Evolutionary conservation across 2,329 filamentous ascomycete genomes (phyloP).

Genomic region (Apiospora aurea): DNA sequence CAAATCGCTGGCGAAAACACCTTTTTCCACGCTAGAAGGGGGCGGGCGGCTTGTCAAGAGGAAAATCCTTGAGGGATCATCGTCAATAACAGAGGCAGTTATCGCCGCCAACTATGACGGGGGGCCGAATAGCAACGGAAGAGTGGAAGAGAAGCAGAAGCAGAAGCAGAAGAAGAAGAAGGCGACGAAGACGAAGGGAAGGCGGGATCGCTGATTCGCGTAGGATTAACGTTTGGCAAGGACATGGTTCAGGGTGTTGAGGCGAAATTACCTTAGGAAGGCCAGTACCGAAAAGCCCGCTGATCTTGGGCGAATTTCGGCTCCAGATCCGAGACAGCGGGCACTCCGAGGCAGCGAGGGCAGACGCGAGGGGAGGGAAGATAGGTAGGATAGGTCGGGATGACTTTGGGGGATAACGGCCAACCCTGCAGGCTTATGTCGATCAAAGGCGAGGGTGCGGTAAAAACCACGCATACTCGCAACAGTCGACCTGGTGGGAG

Average conservation of each 20-base stretch:
- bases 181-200: neutral
- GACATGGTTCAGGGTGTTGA: conserved; percentile 15
- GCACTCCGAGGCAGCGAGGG: neutral
- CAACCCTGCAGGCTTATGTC: neutral
- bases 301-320: conserved; percentile 5
- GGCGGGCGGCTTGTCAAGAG: neutral
- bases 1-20: neutral
- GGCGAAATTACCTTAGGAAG: conserved; percentile 18
- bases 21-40: neutral
- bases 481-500: neutral
- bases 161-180: neutral
- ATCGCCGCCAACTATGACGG: neutral
- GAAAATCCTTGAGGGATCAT: neutral
- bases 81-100: neutral
- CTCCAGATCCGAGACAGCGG: conserved; percentile 15
- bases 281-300: conserved; percentile 11
- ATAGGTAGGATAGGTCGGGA: neutral
- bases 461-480: neutral
- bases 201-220: neutral
- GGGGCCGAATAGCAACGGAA: neutral
- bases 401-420: neutral
- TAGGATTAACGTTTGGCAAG: conserved; percentile 16
- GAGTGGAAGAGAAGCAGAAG: neutral
- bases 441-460: neutral
- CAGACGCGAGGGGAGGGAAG: neutral